Conservation (phyloP, 805 yeast species). For the Zygosaccharomyces gambellarensis region DNA sequence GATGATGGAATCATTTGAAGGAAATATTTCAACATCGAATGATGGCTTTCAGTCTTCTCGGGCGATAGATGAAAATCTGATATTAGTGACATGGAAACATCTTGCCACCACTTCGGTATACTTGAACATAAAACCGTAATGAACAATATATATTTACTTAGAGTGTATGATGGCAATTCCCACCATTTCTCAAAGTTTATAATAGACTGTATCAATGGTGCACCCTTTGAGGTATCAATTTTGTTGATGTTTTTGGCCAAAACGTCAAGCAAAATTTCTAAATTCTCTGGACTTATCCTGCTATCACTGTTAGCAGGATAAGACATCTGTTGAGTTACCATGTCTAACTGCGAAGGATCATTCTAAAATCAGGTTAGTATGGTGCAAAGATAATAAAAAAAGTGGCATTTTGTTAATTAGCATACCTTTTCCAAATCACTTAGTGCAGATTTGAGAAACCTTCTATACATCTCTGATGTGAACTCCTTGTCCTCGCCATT, state of each 20-base stretch:
- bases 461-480: slow-evolving; percentile 36
- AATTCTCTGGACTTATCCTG: slow-evolving; percentile 48
- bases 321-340: slow-evolving; percentile 54
- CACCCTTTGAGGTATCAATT: slow-evolving; percentile 51
- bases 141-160: slow-evolving; percentile 62
- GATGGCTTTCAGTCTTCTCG: slow-evolving; percentile 37
- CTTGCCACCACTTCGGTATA: slow-evolving; percentile 85
- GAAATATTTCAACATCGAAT: slow-evolving; percentile 56
- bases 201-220: slow-evolving; percentile 54
- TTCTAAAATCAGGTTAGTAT: slow-evolving; percentile 31
- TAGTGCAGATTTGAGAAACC: slow-evolving; percentile 61
- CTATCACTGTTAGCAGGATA: slow-evolving; percentile 51
- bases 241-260: slow-evolving; percentile 62
- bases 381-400: not conserved
- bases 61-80: slow-evolving; percentile 46
- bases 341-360: slow-evolving; percentile 53
- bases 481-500: slow-evolving; percentile 22
- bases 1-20: slow-evolving; percentile 78
- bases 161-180: slow-evolving; percentile 40
- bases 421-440: slow-evolving; percentile 60
- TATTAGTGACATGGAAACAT: slow-evolving; percentile 67
- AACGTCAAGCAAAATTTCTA: slow-evolving; percentile 50
- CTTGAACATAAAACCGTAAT: slow-evolving; percentile 75
- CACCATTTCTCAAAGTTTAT: slow-evolving; percentile 62
- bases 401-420: slow-evolving; percentile 13